A percentile compares a stretch with the other conserved stretches of the same genome.
phyloP scores from a whole-genome alignment of 306 rosid genomes.

The Quercus berberidifolia region DNA sequence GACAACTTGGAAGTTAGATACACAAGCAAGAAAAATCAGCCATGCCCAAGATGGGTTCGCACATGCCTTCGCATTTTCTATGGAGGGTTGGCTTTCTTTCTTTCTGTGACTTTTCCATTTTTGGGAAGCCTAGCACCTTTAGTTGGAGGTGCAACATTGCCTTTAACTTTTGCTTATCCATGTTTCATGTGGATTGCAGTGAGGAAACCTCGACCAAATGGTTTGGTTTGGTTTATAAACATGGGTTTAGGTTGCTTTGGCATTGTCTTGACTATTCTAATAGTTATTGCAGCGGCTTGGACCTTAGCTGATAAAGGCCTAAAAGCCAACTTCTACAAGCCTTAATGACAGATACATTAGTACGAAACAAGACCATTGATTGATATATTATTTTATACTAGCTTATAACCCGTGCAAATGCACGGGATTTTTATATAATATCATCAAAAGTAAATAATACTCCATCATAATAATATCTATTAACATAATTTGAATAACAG shows the following conservation, averaged over 20 bases:
- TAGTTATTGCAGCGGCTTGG: slow-evolving; percentile 29
- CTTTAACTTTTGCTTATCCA: slow-evolving; percentile 62
- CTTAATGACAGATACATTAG: slow-evolving; percentile 15
- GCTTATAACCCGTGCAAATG: too few species aligned
- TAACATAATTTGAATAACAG: too few species aligned
- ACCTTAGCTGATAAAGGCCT: slow-evolving; percentile 39
- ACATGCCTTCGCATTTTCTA: slow-evolving; percentile 33
- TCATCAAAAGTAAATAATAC: too few species aligned
- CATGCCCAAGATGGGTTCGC: too few species aligned
- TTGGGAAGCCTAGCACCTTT: slow-evolving; percentile 43
- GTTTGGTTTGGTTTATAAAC: slow-evolving; percentile 37
- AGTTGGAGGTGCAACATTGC: slow-evolving; percentile 56
- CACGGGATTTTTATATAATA: too few species aligned
- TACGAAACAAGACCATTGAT: too few species aligned
- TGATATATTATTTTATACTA: too few species aligned
- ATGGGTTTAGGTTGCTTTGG: too few species aligned
- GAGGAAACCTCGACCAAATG: slow-evolving; percentile 38
- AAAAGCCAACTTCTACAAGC: slow-evolving; percentile 58
- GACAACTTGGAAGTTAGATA: too few species aligned
- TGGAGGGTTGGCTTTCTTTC: slow-evolving; percentile 50
- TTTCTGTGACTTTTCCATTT: slow-evolving; percentile 60
- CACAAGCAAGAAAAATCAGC: too few species aligned
- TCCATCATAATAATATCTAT: too few species aligned
- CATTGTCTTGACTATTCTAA: too few species aligned
- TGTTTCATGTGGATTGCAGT: slow-evolving; percentile 73